phyloP scores from a whole-genome alignment of 805 yeast genomes.

The Lachancea nothofagi region DNA sequence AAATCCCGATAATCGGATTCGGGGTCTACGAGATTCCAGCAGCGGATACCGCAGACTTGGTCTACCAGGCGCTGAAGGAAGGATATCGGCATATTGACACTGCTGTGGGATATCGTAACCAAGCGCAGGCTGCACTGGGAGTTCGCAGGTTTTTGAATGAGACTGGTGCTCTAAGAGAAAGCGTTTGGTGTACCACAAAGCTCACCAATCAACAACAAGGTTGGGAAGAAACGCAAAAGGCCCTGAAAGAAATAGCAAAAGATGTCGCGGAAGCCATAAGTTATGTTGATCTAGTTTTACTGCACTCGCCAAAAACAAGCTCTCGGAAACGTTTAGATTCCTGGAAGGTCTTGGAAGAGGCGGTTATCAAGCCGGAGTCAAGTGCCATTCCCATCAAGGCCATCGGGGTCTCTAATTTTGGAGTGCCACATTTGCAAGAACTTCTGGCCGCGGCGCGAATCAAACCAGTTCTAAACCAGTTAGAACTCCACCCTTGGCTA shows the following conservation, averaged over 20 bases:
- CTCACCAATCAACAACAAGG: conserved; percentile 66
- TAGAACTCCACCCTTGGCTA: conserved; percentile 82
- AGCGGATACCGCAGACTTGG: conserved; percentile 38
- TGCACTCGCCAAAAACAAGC: conserved; percentile 57
- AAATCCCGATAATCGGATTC: conserved; percentile 51
- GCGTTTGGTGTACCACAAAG: conserved; percentile 63
- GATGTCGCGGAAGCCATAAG: conserved; percentile 44
- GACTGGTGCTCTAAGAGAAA: conserved; percentile 41
- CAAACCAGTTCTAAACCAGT: conserved; percentile 71
- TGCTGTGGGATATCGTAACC: conserved; percentile 63
- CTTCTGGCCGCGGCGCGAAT: conserved; percentile 46
- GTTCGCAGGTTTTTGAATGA: conserved; percentile 48
- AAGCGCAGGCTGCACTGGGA: conserved; percentile 54
- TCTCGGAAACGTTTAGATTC: conserved; percentile 49
- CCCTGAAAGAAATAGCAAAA: conserved; percentile 51
- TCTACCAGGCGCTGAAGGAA: conserved; percentile 49
- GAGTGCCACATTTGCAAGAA: conserved; percentile 53
- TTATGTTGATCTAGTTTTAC: conserved; percentile 65
- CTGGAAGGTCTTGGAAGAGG: conserved; percentile 71
- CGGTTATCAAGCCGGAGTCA: conserved; percentile 38
- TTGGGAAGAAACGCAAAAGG: conserved; percentile 48
- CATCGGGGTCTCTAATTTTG: conserved; percentile 77
- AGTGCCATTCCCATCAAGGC: conserved; percentile 46
- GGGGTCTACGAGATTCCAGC: conserved; percentile 47
- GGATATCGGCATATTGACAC: conserved; percentile 76